Base-by-base conservation (phyloP, 2,329 filamentous ascomycete species). In the Colletotrichum musicola region DNA sequence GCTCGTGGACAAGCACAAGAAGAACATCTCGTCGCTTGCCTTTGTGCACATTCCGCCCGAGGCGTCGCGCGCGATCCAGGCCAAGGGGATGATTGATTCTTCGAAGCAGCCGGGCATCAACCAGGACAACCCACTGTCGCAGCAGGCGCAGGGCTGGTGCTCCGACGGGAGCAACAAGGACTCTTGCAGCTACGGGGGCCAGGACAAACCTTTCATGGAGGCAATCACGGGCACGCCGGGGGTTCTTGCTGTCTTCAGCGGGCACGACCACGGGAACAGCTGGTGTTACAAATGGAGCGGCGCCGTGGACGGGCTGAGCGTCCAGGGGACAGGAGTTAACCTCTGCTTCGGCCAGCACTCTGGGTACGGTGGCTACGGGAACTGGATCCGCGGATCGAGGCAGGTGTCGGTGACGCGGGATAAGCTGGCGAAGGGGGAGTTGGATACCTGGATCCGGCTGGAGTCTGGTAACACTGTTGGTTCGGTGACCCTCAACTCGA, bases 361-460 rank as follows among this genome's bases (percentile, higher is more conserved):
- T 0, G 91, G 91, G 0, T 93, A 93, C 63, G 91, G 90, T 0
- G 91, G 91, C 0, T 93, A 93, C 72, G 89, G 90, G 0, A 81
- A 82, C 53, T 92, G 87, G 87, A 84, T 85, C 10, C 85, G 90
- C 0, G 91, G 90, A 1, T 83, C 84, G 4, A 81, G 89, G 1
- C 86, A 90, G 72, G 78, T 92, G 13, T 72, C 82, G 2, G 71
- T 91, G 1, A 78, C 82, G 2, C 79, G 86, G 47, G 74, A 79
- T 1, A 76, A 76, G 22, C 73, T 88, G 16, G 73, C 73, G 6
- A 71, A 78, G 4, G 72, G 79, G 20, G 81, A 82, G 44, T 77
- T 88, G 0, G 82, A 89, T 40, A 90, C 88, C 0, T 92, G 88
- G 84, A 86, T 90, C 44, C 82, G 88, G 2, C 79, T 92, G 35